Percentiles rank a stretch among this genome's conserved stretches.
Evolutionary conservation across 805 yeast genomes (phyloP).

Genomic region (Wickerhamomyces ciferrii): DNA sequence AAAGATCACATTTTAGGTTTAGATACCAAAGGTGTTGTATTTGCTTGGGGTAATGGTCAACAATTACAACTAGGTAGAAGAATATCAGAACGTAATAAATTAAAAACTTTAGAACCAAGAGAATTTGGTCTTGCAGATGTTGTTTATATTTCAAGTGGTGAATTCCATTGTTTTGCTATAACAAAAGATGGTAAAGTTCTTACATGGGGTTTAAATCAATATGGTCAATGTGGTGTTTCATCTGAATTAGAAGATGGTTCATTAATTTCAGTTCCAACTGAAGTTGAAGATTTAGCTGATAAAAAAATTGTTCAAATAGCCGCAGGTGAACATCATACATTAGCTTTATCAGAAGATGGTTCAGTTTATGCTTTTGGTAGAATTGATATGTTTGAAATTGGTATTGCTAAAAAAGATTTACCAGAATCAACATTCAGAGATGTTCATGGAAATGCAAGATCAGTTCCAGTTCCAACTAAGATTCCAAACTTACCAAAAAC

Average conservation of each 20-base stretch:
- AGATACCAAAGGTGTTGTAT: constrained; percentile 80
- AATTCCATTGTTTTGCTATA: constrained; percentile 92
- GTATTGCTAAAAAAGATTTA: constrained; percentile 59
- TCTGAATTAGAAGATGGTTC: constrained; percentile 83
- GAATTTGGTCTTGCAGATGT: constrained; percentile 79
- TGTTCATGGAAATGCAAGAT: constrained; percentile 73
- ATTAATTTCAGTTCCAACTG: constrained; percentile 70
- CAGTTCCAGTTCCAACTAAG: constrained; percentile 80
- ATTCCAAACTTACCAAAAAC: constrained; percentile 52
- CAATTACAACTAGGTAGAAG: constrained; percentile 88
- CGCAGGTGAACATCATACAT: constrained; percentile 94
- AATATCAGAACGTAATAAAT: constrained; percentile 72
- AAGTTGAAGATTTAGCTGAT: constrained; percentile 57
- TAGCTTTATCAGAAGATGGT: constrained; percentile 71
- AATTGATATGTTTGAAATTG: constrained; percentile 89
- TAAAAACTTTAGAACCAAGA: constrained; percentile 71
- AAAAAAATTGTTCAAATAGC: constrained; percentile 56
- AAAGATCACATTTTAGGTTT: constrained; percentile 88
- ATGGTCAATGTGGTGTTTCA: constrained; percentile 89
- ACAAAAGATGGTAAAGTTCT: constrained; percentile 63
- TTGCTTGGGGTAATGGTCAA: constrained; percentile 97
- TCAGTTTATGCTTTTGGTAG: constrained; percentile 84
- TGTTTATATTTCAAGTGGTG: constrained; percentile 84
- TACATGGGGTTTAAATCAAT: constrained; percentile 96
- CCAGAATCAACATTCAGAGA: constrained; percentile 76